Conservation (phyloP, 495 filamentous ascomycete genomes). For the Neohortaea acidophila region DNA sequence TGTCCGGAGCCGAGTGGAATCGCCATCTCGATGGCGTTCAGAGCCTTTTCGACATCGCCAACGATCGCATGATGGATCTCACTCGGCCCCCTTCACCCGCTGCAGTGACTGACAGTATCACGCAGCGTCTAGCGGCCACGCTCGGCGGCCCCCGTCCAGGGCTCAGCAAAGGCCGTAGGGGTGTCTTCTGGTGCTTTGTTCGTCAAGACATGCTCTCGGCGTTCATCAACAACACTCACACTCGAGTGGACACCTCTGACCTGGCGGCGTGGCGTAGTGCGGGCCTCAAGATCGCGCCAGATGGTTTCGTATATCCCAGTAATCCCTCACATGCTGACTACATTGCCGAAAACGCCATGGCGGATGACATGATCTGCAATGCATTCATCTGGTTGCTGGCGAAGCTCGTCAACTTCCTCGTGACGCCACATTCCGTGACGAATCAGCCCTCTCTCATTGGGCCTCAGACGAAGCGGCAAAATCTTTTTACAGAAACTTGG, state of each 20-base stretch:
- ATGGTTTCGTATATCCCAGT: conserved; percentile 39
- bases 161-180: conserved; percentile 40
- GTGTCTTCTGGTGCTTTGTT: conserved; percentile 53
- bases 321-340: conserved; percentile 31
- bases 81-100: conserved; percentile 26
- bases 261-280: conserved; percentile 45
- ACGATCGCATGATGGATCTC: conserved; percentile 48
- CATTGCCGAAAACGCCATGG: conserved; percentile 37
- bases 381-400: conserved; percentile 47
- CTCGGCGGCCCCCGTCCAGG: conserved; percentile 1
- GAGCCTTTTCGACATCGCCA: conserved; percentile 44
- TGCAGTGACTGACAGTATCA: conserved; percentile 1
- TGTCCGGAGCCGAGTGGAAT: conserved; percentile 44
- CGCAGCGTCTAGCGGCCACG: neutral
- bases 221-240: conserved; percentile 48
- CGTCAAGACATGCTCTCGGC: conserved; percentile 46
- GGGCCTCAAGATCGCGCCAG: conserved; percentile 40
- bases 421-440: conserved; percentile 35
- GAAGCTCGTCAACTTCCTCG: conserved; percentile 48
- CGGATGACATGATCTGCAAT: conserved; percentile 48
- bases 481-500: conserved; percentile 42
- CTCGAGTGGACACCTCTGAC: conserved; percentile 46
- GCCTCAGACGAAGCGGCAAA: conserved; percentile 38
- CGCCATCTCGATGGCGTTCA: conserved; percentile 51
- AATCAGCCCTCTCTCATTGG: conserved; percentile 23